A percentile compares a stretch with the other conserved stretches of the same genome.
These are phyloP conservation scores for Cyclotella sp. DNA, from an alignment of 108 stramenopile species.

Conservation along the genomic window DNA sequence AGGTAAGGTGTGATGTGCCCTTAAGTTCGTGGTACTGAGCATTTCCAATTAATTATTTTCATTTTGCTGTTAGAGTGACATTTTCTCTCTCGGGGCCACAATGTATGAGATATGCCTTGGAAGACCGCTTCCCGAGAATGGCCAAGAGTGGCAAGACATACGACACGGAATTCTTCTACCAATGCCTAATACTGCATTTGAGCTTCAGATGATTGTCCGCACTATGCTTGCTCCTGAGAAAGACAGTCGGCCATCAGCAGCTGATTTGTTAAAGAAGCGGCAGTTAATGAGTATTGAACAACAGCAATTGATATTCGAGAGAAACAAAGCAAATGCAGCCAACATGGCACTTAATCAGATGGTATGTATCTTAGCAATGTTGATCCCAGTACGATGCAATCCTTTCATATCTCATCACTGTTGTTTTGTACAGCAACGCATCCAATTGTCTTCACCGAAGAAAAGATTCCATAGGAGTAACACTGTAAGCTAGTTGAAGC, in stretches of 20 bases:
- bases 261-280: conserved; percentile 70
- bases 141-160: conserved; percentile 92
- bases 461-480: conserved; percentile 1
- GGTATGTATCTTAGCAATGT: conserved; percentile 5
- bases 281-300: conserved; percentile 91
- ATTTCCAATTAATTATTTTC: not conserved
- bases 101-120: conserved; percentile 90
- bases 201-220: conserved; percentile 71
- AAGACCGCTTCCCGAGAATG: conserved; percentile 76
- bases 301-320: conserved; percentile 77
- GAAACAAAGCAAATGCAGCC: conserved; percentile 74
- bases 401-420: no score
- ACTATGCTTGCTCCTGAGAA: conserved; percentile 85
- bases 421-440: not conserved
- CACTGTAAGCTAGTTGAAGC: not conserved
- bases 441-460: not conserved
- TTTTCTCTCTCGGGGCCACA: conserved; percentile 93
- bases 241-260: conserved; percentile 71
- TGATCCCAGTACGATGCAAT: not conserved
- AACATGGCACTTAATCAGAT: conserved; percentile 63
- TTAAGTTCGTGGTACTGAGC: not conserved
- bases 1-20: conserved; percentile 44
- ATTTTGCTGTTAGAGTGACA: conserved; percentile 66
- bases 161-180: conserved; percentile 72
- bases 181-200: conserved; percentile 67